A percentile compares a stretch with the other conserved stretches of the same genome.
Conservation (phyloP, 306 rosid species). For the Argentina anserina region DNA sequence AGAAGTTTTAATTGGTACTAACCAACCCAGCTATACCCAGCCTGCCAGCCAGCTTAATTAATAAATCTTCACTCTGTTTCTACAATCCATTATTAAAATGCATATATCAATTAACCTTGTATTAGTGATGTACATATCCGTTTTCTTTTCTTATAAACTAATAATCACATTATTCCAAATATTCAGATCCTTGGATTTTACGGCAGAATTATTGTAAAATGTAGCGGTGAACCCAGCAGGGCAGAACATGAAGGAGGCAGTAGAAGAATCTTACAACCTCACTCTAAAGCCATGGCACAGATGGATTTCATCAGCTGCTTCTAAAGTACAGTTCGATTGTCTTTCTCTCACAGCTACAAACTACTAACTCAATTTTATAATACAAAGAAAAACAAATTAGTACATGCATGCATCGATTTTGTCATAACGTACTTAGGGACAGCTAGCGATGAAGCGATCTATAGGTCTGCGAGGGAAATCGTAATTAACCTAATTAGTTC, state of each 20-base stretch:
- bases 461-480: not conserved
- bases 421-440: not conserved
- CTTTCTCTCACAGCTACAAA: not conserved
- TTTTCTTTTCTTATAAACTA: not conserved
- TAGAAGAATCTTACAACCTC: constrained; percentile 65
- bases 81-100: not conserved
- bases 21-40: not conserved
- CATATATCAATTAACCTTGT: not conserved
- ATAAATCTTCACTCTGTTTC: not conserved
- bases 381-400: too few relatives aligned
- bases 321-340: constrained; percentile 52
- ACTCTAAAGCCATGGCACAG: constrained; percentile 87
- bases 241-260: constrained; percentile 61
- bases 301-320: constrained; percentile 96
- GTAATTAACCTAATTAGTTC: not conserved
- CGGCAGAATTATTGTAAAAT: constrained; percentile 48
- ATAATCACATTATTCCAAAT: not conserved
- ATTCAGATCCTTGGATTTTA: constrained; percentile 69
- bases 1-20: not conserved
- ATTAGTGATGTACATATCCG: not conserved
- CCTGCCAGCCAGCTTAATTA: not conserved
- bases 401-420: not conserved
- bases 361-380: not conserved
- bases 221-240: constrained; percentile 48
- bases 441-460: too few relatives aligned